Conservation (phyloP, 371 early-diverging fungal species). For the Haplosporangium sp. region DNA sequence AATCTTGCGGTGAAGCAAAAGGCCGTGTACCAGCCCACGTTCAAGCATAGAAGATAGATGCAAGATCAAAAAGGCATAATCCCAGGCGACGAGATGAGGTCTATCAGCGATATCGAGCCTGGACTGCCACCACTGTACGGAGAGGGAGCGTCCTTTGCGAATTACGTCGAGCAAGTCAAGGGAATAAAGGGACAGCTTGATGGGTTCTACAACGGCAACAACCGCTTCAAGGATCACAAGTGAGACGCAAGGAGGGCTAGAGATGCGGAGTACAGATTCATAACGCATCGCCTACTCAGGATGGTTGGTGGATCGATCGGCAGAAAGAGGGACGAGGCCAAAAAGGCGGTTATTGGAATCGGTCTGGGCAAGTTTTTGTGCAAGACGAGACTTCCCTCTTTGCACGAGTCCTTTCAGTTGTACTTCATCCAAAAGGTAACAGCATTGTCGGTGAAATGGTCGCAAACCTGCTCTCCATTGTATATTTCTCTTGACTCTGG, state of each 20-base stretch:
- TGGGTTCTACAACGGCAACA: too few species aligned
- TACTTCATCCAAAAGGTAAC: too few species aligned
- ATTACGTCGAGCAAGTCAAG: too few species aligned
- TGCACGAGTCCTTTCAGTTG: slow-evolving; percentile 22
- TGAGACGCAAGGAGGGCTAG: too few species aligned
- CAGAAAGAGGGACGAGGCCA: neutral
- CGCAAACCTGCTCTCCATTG: neutral
- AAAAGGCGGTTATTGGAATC: slow-evolving; percentile 8
- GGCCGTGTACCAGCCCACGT: slow-evolving; percentile 8
- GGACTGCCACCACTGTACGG: neutral
- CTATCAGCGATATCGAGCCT: neutral
- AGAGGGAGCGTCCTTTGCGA: neutral
- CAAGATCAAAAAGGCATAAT: too few species aligned
- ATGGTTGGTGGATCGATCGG: too few species aligned
- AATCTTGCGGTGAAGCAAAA: too few species aligned
- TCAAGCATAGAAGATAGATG: slow-evolving; percentile 8
- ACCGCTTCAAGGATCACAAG: too few species aligned
- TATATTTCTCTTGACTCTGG: neutral
- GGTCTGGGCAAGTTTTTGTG: slow-evolving; percentile 8
- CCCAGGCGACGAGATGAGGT: too few species aligned
- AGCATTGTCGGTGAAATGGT: slow-evolving; percentile 8
- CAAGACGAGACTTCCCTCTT: slow-evolving; percentile 1
- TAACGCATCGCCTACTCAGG: too few species aligned
- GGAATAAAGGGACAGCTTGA: too few species aligned
- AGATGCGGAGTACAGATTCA: too few species aligned